These are phyloP conservation scores for Pleurotus cornucopiae DNA, from an alignment of 768 basidiomycete genomes.

Conservation along the genomic window DNA sequence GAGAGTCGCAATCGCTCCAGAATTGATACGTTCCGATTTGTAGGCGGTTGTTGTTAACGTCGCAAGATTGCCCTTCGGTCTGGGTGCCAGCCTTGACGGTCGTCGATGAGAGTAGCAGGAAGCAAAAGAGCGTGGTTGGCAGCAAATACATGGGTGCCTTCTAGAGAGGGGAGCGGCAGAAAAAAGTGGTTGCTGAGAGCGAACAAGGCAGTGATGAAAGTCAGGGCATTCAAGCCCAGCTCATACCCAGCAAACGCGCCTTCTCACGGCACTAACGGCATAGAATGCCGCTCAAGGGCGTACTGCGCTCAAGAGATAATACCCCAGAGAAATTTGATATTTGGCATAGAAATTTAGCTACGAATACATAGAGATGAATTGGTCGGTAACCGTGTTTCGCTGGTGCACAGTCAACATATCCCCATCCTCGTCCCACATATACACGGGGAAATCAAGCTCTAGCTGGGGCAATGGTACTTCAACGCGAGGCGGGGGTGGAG, in stretches of 20 bases:
- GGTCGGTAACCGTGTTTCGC: neutral
- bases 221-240: no score
- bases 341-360: neutral
- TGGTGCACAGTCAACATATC: constrained; percentile 7
- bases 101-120: constrained; percentile 27
- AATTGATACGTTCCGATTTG: constrained; percentile 78
- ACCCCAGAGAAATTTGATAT: no score
- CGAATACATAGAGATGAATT: constrained; percentile 3
- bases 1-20: constrained; percentile 70
- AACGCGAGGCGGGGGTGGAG: constrained; percentile 22
- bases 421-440: constrained; percentile 3
- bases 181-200: constrained; percentile 5
- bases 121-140: constrained; percentile 51
- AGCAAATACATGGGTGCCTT: constrained; percentile 23
- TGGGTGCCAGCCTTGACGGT: constrained; percentile 43
- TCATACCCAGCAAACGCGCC: no score
- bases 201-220: no score
- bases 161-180: constrained; percentile 10
- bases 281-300: no score
- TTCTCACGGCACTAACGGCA: no score
- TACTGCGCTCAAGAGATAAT: no score
- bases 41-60: constrained; percentile 56
- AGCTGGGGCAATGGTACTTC: constrained; percentile 34
- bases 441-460: constrained; percentile 30
- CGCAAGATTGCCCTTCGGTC: constrained; percentile 44